Percentiles rank a stretch among this genome's conserved stretches.
Evolutionary conservation across 2,329 filamentous ascomycete genomes (phyloP).

Genomic region (Dactylellina leptospora): DNA sequence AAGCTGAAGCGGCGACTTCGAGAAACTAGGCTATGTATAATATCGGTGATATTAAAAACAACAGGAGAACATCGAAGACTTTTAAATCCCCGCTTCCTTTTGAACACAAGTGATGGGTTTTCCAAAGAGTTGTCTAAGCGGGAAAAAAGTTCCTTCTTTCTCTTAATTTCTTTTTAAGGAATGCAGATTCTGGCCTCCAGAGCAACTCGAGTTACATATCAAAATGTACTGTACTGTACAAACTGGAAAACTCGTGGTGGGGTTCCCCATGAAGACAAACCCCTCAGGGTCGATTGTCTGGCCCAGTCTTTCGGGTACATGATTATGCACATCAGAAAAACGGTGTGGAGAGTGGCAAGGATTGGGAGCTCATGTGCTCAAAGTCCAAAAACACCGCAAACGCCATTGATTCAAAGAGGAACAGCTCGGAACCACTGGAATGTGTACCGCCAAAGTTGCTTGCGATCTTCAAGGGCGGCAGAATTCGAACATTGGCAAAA

Average conservation of each 20-base stretch:
- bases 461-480: conserved; percentile 10
- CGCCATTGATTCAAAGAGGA: conserved; percentile 16
- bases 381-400: conserved; percentile 32
- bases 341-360: conserved; percentile 33
- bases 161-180: conserved; percentile 16
- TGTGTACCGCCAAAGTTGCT: conserved; percentile 17
- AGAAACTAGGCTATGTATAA: conserved; percentile 13
- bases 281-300: conserved; percentile 19
- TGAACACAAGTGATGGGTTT: too few species aligned
- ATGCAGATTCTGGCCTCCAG: background rate
- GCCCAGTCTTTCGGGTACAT: conserved; percentile 36
- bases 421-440: conserved; percentile 6
- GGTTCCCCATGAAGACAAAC: conserved; percentile 23
- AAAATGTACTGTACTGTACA: conserved; percentile 34
- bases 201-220: conserved; percentile 31
- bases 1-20: conserved; percentile 2
- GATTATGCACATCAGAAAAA: conserved; percentile 23
- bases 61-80: too few species aligned
- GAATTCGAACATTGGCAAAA: background rate
- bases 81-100: conserved; percentile 6
- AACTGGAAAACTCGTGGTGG: conserved; percentile 17
- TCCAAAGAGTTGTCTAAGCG: conserved; percentile 39
- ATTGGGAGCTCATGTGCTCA: conserved; percentile 27
- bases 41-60: conserved; percentile 16
- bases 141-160: background rate